Evolutionary conservation across 495 filamentous ascomycete genomes (phyloP).

Genomic region (Cenococcum geophilum): DNA sequence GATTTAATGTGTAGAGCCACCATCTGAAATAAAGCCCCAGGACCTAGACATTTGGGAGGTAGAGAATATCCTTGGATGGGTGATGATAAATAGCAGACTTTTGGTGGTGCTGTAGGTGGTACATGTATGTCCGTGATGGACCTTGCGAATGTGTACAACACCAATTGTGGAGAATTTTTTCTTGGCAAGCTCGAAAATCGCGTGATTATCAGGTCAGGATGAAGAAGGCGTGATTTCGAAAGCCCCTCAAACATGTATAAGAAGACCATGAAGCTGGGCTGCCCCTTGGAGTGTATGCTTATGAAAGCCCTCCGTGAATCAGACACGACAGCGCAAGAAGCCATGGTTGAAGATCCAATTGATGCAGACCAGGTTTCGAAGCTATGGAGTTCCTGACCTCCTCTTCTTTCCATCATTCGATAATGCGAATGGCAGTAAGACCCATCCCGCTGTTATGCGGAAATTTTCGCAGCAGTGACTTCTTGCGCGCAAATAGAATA

Average conservation of each 20-base stretch:
- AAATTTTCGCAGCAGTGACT: neutral
- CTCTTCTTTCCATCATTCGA: constrained; percentile 3
- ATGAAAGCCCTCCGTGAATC: neutral
- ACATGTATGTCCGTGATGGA: neutral
- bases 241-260: constrained; percentile 7
- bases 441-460: neutral
- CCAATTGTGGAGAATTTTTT: neutral
- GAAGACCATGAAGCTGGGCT: constrained; percentile 1
- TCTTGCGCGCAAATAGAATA: neutral
- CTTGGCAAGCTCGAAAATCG: constrained; percentile 5
- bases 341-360: neutral
- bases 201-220: constrained; percentile 13
- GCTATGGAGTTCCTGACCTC: constrained; percentile 1
- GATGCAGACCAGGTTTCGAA: constrained; percentile 6
- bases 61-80: neutral
- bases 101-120: neutral
- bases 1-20: neutral
- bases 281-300: neutral
- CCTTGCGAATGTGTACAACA: constrained; percentile 1
- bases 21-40: neutral
- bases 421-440: neutral
- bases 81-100: neutral
- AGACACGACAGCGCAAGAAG: neutral
- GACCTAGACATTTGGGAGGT: neutral
- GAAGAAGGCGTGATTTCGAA: neutral